A percentile compares a stretch with the other conserved stretches of the same genome.
Evolutionary conservation across 306 rosid genomes (phyloP).

Genomic region (Vigna radiata): DNA sequence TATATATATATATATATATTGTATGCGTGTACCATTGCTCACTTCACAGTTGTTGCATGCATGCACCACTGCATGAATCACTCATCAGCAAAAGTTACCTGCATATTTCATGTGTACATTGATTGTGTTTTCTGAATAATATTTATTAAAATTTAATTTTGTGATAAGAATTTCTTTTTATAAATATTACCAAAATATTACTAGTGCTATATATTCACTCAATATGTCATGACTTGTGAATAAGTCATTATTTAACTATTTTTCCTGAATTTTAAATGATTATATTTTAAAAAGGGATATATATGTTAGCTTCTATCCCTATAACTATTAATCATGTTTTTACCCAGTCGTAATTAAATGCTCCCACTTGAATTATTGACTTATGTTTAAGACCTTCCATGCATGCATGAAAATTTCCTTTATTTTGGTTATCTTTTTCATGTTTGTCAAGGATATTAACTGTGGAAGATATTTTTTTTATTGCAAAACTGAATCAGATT

Average conservation of each 20-base stretch:
- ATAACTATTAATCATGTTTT: background rate
- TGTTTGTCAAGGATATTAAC: slow-evolving; percentile 18
- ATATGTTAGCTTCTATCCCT: background rate
- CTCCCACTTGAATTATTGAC: background rate
- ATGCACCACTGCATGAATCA: background rate
- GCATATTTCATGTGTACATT: too few relatives aligned
- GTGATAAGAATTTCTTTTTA: too few relatives aligned
- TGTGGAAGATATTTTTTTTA: slow-evolving; percentile 9
- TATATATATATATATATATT: too few relatives aligned
- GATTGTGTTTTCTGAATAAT: too few relatives aligned
- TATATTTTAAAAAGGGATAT: background rate
- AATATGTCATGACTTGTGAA: background rate
- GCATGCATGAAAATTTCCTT: background rate
- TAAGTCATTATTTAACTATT: background rate
- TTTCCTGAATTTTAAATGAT: background rate
- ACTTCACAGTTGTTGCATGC: slow-evolving; percentile 7
- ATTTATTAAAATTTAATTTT: too few relatives aligned
- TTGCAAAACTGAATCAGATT: background rate
- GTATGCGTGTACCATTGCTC: too few relatives aligned
- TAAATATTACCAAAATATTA: too few relatives aligned
- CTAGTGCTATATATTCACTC: background rate
- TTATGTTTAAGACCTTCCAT: background rate
- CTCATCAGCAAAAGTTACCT: background rate
- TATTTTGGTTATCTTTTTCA: background rate
- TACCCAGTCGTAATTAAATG: background rate